phyloP scores from a whole-genome alignment of 345 rosid species.

The Xanthoceras sorbifolium region DNA sequence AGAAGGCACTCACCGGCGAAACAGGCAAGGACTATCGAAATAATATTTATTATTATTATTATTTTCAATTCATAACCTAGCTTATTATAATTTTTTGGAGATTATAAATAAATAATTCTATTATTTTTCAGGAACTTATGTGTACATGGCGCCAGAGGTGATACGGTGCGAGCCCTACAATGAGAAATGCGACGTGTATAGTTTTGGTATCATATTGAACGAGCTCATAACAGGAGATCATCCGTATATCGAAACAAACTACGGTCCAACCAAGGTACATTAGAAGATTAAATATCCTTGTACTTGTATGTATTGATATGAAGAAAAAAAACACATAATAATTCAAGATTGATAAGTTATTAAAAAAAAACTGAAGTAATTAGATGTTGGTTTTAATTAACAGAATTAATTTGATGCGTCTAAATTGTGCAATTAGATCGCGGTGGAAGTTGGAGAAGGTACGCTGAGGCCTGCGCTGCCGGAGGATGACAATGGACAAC shows the following conservation, averaged over 20 bases:
- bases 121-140: conserved; percentile 46
- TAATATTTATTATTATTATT: no score
- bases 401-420: neutral
- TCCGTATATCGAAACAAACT: conserved; percentile 48
- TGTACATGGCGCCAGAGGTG: conserved; percentile 71
- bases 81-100: no score
- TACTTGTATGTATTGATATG: no score
- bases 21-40: conserved; percentile 46
- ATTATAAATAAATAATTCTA: no score
- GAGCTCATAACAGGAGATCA: conserved; percentile 51
- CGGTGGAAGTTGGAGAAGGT: conserved; percentile 56
- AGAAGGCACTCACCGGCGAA: conserved; percentile 64
- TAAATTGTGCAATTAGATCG: conserved; percentile 41
- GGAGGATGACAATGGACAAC: conserved; percentile 29
- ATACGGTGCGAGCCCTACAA: conserved; percentile 58
- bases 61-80: neutral
- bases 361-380: neutral
- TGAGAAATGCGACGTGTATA: conserved; percentile 62
- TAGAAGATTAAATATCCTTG: neutral
- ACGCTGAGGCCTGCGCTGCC: conserved; percentile 49
- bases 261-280: conserved; percentile 47
- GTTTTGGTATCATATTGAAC: conserved; percentile 53
- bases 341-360: neutral
- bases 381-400: neutral
- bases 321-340: neutral